phyloP scores from a whole-genome alignment of 495 filamentous ascomycete genomes.

The Hypoxylon intermedium region DNA sequence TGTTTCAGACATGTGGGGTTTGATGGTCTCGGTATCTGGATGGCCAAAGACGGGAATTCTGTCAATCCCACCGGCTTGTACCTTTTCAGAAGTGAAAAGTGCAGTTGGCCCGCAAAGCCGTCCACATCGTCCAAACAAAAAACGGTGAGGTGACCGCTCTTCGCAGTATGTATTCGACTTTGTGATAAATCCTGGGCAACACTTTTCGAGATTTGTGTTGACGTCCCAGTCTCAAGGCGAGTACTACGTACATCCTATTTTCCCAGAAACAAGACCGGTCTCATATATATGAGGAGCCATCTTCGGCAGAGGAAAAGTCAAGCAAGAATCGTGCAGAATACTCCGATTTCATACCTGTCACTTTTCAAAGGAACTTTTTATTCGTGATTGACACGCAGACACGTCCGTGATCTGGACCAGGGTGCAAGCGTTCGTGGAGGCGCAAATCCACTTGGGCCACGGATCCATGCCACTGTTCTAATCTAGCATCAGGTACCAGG shows the following conservation, averaged over 20 bases:
- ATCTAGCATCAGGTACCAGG: slow-evolving; percentile 31
- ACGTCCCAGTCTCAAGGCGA: slow-evolving; percentile 3
- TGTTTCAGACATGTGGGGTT: slow-evolving; percentile 35
- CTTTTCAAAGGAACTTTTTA: slow-evolving; percentile 23
- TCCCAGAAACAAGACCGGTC: not conserved
- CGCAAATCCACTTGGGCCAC: slow-evolving; percentile 28
- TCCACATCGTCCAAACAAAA: slow-evolving; percentile 19
- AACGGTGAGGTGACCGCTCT: slow-evolving; percentile 40
- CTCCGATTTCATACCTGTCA: slow-evolving; percentile 25
- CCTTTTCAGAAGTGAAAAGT: slow-evolving; percentile 28
- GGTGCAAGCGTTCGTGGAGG: slow-evolving; percentile 37
- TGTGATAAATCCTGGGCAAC: not conserved
- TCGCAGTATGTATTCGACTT: slow-evolving; percentile 1
- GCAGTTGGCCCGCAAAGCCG: slow-evolving; percentile 21
- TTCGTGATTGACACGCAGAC: slow-evolving; percentile 30
- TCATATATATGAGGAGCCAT: slow-evolving; percentile 8
- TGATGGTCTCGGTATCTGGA: slow-evolving; percentile 23
- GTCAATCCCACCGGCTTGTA: slow-evolving; percentile 13
- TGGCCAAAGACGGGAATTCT: slow-evolving; percentile 29
- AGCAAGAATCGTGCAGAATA: slow-evolving; percentile 11
- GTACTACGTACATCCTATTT: not conserved
- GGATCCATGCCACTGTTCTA: slow-evolving; percentile 23
- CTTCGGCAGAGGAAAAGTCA: not conserved
- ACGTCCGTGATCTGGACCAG: slow-evolving; percentile 35
- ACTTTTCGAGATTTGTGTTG: not conserved